Conservation (phyloP, 768 basidiomycete genomes). For the Collybia mongolica region DNA sequence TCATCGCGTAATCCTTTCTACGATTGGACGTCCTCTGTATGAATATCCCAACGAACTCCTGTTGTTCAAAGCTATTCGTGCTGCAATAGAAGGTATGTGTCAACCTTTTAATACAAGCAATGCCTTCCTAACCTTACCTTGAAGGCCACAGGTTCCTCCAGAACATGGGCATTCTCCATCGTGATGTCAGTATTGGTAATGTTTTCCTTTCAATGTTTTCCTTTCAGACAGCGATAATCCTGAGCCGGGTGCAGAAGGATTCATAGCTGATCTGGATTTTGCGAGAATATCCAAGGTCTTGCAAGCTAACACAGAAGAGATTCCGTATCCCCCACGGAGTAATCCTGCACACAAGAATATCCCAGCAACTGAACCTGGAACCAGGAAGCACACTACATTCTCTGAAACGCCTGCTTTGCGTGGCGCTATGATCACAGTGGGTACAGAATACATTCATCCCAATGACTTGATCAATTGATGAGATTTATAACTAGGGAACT, state of each 20-base stretch:
- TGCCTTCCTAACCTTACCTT: no score
- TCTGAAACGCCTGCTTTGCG: neutral
- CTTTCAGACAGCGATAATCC: constrained; percentile 10
- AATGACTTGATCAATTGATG: no score
- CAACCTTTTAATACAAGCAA: no score
- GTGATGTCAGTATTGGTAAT: constrained; percentile 32
- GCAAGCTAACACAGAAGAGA: neutral
- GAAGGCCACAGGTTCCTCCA: neutral
- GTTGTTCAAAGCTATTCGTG: constrained; percentile 3
- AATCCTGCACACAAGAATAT: no score
- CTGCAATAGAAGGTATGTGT: no score
- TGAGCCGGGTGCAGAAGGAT: neutral
- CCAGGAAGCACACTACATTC: neutral
- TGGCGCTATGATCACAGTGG: neutral
- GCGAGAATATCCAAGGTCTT: neutral
- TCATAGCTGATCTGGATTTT: constrained; percentile 4
- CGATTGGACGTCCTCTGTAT: no score
- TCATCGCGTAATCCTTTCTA: no score
- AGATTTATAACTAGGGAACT: neutral
- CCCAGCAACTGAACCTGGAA: neutral
- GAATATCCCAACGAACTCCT: no score
- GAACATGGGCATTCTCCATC: constrained; percentile 25
- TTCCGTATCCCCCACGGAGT: neutral
- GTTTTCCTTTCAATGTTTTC: constrained; percentile 29
- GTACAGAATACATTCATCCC: no score